A percentile compares a stretch with the other conserved stretches of the same genome.
Conservation (phyloP, 2,329 filamentous ascomycete species). For the Fusarium pininemorale region DNA sequence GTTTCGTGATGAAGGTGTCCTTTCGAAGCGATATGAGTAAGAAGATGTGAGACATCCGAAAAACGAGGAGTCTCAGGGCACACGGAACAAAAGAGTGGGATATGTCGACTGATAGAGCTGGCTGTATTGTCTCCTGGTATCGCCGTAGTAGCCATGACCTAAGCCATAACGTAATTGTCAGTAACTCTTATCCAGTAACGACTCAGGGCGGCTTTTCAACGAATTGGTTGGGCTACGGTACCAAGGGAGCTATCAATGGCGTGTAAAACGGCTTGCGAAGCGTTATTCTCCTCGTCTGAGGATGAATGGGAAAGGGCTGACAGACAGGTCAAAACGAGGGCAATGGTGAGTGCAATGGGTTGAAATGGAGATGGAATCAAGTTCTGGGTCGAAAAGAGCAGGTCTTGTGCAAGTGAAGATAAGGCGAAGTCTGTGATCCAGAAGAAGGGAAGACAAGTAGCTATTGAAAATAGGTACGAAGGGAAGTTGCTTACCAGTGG, state of each 20-base stretch:
- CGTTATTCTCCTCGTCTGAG: background rate
- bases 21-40: constrained; percentile 93
- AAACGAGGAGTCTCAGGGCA: constrained; percentile 84
- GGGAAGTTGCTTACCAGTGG: constrained; percentile 26
- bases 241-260: background rate
- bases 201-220: background rate
- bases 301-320: constrained; percentile 43
- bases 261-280: background rate
- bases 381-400: constrained; percentile 37
- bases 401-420: constrained; percentile 24
- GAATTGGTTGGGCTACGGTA: background rate
- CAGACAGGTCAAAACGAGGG: constrained; percentile 21
- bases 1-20: constrained; percentile 88
- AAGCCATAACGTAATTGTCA: constrained; percentile 29
- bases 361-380: constrained; percentile 29
- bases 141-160: constrained; percentile 52
- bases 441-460: constrained; percentile 29
- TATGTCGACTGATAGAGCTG: constrained; percentile 48
- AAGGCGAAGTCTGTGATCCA: constrained; percentile 1
- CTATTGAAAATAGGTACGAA: background rate
- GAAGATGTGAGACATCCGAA: constrained; percentile 88
- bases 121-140: constrained; percentile 30
- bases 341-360: constrained; percentile 20
- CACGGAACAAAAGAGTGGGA: constrained; percentile 82
- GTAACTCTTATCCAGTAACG: constrained; percentile 4